Base-by-base conservation (phyloP, 2,329 filamentous ascomycete species). In the Clarireedia monteithiana region DNA sequence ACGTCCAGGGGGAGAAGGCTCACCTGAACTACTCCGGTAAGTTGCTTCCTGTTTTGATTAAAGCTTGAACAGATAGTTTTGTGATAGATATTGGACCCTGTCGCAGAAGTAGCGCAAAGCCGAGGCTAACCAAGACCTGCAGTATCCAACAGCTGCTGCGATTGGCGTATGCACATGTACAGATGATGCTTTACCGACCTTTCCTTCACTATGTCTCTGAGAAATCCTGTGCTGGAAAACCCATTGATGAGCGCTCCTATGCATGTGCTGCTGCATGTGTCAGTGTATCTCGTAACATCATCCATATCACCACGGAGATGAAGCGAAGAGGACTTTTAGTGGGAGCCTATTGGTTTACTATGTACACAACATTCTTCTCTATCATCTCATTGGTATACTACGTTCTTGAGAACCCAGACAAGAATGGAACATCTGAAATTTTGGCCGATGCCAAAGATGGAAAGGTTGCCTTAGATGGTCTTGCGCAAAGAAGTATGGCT, bases 381-480 rank as follows among this genome's bases (percentile, higher is more conserved):
- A 86, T 92, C 34, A 74, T 94, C 34, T 89, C 89, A 0, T 75
- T 94, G 47, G 77, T 92, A 1, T 94, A 89, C 66, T 92, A 88
- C 66, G 86, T 88, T 0, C 75, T 90, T 14, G 89, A 92, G 68
- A 92, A 92, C 61, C 86, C 87, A 1, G 83, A 88, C 58, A 89
- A 87, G 65, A 74, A 80, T 4, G 87, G 85, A 1, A 85, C 86
- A 5, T 79, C 86, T 51, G 91, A 95, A 59, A 86, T 96, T 23
- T 75, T 96, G 58, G 85, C 85, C 53, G 92, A 97, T 72, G 92
- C 91, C 0, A 79, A 84, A 59, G 87, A 90, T 60, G 94, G 92
- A 17, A 88, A 88, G 66, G 86, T 92, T 61, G 89, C 91, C 60
- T 81, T 97, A 58, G 82, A 84, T 50, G 84, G 83, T 15, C 78